Evolutionary conservation across 495 filamentous ascomycete species (phyloP).

Genomic region (Mytilinidion resinicola): DNA sequence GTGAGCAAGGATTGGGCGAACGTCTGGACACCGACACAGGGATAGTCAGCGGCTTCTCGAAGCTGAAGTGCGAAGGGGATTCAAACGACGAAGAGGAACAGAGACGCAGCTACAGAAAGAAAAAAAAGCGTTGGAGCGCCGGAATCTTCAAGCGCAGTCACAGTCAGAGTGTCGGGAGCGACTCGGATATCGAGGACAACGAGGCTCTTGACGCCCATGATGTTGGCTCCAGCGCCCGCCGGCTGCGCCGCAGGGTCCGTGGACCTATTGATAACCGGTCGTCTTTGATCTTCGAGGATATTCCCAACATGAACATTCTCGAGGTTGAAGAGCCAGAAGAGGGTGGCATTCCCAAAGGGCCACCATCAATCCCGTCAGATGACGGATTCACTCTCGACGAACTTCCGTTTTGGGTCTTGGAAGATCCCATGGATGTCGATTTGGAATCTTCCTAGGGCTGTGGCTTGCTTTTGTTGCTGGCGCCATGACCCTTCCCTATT

Average conservation of each 20-base stretch:
- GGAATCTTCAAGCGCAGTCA: conserved; percentile 34
- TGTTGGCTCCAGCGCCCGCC: conserved; percentile 26
- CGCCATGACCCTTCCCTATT: no score
- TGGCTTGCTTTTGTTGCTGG: conserved; percentile 5
- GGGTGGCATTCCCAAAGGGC: conserved; percentile 12
- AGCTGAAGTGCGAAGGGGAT: conserved; percentile 18
- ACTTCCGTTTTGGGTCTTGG: conserved; percentile 28
- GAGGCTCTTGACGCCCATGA: conserved; percentile 26
- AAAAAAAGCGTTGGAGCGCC: conserved; percentile 33
- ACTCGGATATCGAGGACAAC: conserved; percentile 29
- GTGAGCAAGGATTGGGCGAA: conserved; percentile 17
- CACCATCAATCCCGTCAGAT: conserved; percentile 29
- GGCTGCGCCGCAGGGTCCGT: conserved; percentile 29
- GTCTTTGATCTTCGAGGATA: conserved; percentile 29
- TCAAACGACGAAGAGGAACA: conserved; percentile 24
- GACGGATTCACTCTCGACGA: conserved; percentile 29
- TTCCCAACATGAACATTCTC: conserved; percentile 20
- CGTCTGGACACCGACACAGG: conserved; percentile 9
- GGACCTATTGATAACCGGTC: conserved; percentile 26
- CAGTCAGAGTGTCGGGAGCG: conserved; percentile 33
- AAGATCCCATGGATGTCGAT: conserved; percentile 28
- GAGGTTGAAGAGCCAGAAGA: conserved; percentile 30
- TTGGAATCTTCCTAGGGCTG: conserved; percentile 17
- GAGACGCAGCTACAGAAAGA: conserved; percentile 17
- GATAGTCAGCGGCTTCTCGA: conserved; percentile 18